Conservation (phyloP, 2,329 filamentous ascomycete species). For the Ramichloridium luteum region DNA sequence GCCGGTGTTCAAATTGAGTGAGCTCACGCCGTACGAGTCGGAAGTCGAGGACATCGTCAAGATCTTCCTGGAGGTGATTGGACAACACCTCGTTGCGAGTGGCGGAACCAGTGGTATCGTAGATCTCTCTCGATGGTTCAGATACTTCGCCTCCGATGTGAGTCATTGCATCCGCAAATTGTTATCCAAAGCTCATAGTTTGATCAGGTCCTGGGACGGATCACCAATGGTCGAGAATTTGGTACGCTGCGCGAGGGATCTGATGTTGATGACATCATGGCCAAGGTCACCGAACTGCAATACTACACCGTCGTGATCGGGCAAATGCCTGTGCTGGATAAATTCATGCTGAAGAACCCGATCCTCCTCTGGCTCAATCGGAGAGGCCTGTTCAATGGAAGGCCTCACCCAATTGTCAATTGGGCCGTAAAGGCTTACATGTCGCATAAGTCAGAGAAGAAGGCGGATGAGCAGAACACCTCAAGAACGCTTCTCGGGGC, state of each 20-base stretch:
- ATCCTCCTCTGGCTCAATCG: slow-evolving; percentile 1
- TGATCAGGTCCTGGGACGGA: slow-evolving; percentile 3
- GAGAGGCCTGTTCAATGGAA: neutral
- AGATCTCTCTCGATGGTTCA: too few species aligned
- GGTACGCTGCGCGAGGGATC: too few species aligned
- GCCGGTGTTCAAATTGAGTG: too few species aligned
- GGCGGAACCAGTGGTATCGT: too few species aligned
- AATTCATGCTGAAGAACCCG: slow-evolving; percentile 1
- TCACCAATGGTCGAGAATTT: too few species aligned
- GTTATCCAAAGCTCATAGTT: too few species aligned
- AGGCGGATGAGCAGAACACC: neutral
- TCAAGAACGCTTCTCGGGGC: neutral
- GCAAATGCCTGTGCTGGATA: neutral
- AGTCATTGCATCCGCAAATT: too few species aligned
- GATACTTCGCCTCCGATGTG: too few species aligned
- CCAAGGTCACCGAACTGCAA: neutral
- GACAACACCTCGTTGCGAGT: too few species aligned
- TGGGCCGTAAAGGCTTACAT: slow-evolving; percentile 2
- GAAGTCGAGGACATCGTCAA: too few species aligned
- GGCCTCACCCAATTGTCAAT: neutral
- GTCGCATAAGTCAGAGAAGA: neutral
- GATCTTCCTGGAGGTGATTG: too few species aligned
- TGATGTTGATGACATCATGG: slow-evolving; percentile 1
- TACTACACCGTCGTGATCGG: neutral
- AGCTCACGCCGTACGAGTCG: too few species aligned